Evolutionary conservation across 495 filamentous ascomycete species (phyloP).

Genomic region (Aspergillus coremiiformis): DNA sequence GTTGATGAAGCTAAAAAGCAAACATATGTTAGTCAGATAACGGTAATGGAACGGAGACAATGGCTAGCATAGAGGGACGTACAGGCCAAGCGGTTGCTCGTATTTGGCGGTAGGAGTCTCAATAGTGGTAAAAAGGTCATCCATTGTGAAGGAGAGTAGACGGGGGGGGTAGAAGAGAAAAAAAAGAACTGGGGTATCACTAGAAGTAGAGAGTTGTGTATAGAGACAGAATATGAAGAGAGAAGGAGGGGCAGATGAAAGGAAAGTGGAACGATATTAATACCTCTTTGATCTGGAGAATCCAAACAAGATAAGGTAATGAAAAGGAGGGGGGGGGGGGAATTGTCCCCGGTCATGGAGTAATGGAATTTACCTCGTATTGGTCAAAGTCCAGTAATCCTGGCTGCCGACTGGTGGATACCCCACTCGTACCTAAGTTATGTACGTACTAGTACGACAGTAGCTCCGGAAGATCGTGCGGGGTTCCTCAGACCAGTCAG

Average conservation of each 20-base stretch:
- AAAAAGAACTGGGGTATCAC: conserved; percentile 15
- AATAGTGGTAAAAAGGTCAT: conserved; percentile 32
- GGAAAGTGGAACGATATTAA: too few species aligned
- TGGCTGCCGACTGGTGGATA: neutral
- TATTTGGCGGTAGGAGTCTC: conserved; percentile 50
- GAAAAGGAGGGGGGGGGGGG: too few species aligned
- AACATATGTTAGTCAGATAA: conserved; percentile 6
- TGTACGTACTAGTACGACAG: too few species aligned
- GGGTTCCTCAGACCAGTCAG: neutral
- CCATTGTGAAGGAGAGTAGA: conserved; percentile 25
- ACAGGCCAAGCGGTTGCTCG: conserved; percentile 84
- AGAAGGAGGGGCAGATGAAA: conserved; percentile 1
- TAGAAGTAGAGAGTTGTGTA: neutral
- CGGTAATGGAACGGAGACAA: neutral
- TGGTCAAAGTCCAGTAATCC: too few species aligned
- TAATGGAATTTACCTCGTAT: too few species aligned
- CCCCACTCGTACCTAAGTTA: neutral
- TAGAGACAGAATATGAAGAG: conserved; percentile 5
- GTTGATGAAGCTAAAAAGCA: conserved; percentile 81
- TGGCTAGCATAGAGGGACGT: conserved; percentile 48
- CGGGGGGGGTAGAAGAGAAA: too few species aligned
- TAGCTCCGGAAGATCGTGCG: neutral
- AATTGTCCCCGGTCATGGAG: too few species aligned
- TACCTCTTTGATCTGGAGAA: too few species aligned
- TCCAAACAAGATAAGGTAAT: too few species aligned